Base-by-base conservation (phyloP, 1,284 basidiomycete genomes). In the Vanrija sp. region DNA sequence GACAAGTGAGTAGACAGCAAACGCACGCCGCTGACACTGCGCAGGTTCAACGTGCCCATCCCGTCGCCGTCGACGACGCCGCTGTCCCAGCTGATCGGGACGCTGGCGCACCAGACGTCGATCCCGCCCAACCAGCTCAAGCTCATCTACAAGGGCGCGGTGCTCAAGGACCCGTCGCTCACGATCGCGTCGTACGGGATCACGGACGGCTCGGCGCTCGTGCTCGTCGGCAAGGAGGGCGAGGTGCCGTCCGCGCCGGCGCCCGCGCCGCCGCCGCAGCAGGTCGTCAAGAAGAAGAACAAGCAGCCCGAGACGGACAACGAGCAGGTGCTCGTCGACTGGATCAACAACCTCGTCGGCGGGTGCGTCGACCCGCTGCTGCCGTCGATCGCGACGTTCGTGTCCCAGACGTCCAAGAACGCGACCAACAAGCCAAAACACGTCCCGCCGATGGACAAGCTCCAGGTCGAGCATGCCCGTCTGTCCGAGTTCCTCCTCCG, bases 401-500 rank as follows among this genome's bases (percentile, higher is more conserved):
- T 69, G 14, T 66, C 64, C 18, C 63, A 68, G 47, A 67, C 69
- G 14, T 55, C 62, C 23, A 62, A 66, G 0, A 62, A 68, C 9
- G 62, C 67, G 8, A 68, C 63, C 1, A 71, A 73, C 51, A 54
- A 63, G 49, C 67, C 68, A 25, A 65, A 56, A 45, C 65, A 69
- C 55, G 71, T 60, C n/a, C 71, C 65, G 29, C 58, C 64, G 9
- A 72, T 72, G 42, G 68, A 69, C 15, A 55, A 58, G 8, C 63
- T 77, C n/a, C 73, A 75, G 51, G 64, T 67, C 52, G 72, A 74
- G 57, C 74, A 78, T 56, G 71, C 77, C 34, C 66, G 73, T 43
- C 61, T 79, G 38, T 71, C 66, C 15, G 79, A 80, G 59, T 55
- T 75, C 47, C 63, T 80, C 8, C 60, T 80, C n/a, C 76, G 78